These are phyloP conservation scores for Theileria parva DNA, from an alignment of 169 alveolate species.

Conservation along the genomic window DNA sequence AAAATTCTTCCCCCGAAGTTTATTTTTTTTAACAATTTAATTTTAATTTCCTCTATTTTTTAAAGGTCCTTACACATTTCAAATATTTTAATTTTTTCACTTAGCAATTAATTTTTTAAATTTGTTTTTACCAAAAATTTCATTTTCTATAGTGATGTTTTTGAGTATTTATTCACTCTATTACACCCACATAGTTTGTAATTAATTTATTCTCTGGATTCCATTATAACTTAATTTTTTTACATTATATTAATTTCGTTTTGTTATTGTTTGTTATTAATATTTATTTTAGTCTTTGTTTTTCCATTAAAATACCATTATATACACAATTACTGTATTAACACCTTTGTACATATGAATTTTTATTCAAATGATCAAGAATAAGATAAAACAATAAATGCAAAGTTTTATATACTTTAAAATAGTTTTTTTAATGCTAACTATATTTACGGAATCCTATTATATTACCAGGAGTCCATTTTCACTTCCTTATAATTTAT, in stretches of 20 bases:
- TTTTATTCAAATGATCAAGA: too few species aligned
- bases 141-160: neutral
- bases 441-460: neutral
- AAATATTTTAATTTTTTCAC: neutral
- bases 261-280: too few species aligned
- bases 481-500: neutral
- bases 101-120: neutral
- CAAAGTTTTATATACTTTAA: neutral
- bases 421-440: neutral
- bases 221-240: too few species aligned
- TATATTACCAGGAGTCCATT: neutral
- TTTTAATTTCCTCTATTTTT: neutral
- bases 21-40: too few species aligned
- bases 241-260: too few species aligned
- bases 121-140: neutral
- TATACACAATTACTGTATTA: too few species aligned
- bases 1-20: too few species aligned
- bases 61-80: neutral
- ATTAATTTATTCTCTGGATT: too few species aligned
- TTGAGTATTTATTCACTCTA: neutral
- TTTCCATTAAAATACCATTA: too few species aligned
- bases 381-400: neutral
- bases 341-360: too few species aligned
- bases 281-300: too few species aligned
- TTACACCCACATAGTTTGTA: neutral